phyloP scores from a whole-genome alignment of 2,329 filamentous ascomycete genomes.

The Ascochyta rabiei region DNA sequence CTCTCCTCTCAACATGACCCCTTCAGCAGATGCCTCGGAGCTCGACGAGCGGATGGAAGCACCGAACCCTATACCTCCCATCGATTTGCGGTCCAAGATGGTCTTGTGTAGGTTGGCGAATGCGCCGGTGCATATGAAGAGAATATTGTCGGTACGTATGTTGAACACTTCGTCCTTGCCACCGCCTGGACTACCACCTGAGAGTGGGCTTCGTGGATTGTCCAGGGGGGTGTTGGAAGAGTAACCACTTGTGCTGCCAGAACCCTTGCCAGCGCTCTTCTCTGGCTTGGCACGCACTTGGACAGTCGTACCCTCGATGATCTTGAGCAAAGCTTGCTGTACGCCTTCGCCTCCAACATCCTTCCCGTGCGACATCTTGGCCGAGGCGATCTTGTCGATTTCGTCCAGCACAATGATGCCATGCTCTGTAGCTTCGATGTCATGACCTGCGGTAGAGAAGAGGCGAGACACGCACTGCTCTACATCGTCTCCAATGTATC shows the following conservation, averaged over 20 bases:
- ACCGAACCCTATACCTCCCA: slow-evolving; percentile 88
- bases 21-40: slow-evolving; percentile 57
- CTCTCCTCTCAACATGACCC: slow-evolving; percentile 65
- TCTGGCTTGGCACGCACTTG: slow-evolving; percentile 88
- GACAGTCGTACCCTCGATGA: slow-evolving; percentile 93
- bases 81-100: slow-evolving; percentile 84
- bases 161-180: slow-evolving; percentile 67
- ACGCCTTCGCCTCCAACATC: slow-evolving; percentile 97
- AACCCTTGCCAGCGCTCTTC: slow-evolving; percentile 53
- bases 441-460: slow-evolving; percentile 87
- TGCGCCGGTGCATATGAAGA: slow-evolving; percentile 95
- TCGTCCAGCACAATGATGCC: slow-evolving; percentile 97
- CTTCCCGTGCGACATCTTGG: slow-evolving; percentile 84
- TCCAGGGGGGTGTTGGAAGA: slow-evolving; percentile 28
- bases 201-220: slow-evolving; percentile 19
- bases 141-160: slow-evolving; percentile 91
- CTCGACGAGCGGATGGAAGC: slow-evolving; percentile 71
- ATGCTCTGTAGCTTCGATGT: slow-evolving; percentile 80
- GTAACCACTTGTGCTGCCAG: slow-evolving; percentile 24
- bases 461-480: slow-evolving; percentile 92
- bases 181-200: slow-evolving; percentile 26
- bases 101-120: slow-evolving; percentile 92
- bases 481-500: slow-evolving; percentile 98
- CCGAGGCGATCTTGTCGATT: slow-evolving; percentile 93
- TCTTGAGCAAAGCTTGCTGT: slow-evolving; percentile 92